Conservation (phyloP, 192 early-diverging fungal species). For the Dissophora globulifera region DNA sequence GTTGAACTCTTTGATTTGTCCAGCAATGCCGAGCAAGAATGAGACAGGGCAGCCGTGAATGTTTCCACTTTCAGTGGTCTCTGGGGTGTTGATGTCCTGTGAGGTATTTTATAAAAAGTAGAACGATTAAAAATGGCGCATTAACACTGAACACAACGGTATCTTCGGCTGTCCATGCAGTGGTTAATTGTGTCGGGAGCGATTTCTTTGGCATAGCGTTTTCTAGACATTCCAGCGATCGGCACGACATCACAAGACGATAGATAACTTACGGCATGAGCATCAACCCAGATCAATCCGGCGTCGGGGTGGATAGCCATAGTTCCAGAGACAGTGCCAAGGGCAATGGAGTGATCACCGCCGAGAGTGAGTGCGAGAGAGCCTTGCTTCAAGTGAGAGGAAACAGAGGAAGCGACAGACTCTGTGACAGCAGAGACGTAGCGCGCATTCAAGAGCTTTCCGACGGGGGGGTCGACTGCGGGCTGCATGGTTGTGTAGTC, state of each 20-base stretch:
- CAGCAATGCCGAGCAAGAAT: constrained; percentile 86
- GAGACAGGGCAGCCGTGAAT: constrained; percentile 96
- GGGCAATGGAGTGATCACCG: constrained; percentile 94
- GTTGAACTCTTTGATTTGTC: constrained; percentile 68
- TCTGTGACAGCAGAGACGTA: constrained; percentile 85
- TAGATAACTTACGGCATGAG: constrained; percentile 78
- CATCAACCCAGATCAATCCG: constrained; percentile 96
- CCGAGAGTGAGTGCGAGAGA: constrained; percentile 92
- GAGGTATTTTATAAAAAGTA: constrained; percentile 1
- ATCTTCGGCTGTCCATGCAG: too few relatives aligned
- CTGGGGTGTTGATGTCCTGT: constrained; percentile 92
- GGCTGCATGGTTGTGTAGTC: constrained; percentile 77
- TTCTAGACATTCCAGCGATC: background rate
- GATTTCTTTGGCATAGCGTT: too few relatives aligned
- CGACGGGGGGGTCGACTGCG: constrained; percentile 72
- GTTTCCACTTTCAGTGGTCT: constrained; percentile 88
- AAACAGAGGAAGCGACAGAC: constrained; percentile 71
- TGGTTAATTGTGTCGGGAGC: too few relatives aligned
- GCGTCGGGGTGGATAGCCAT: constrained; percentile 79
- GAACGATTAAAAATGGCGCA: too few relatives aligned
- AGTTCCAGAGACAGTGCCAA: constrained; percentile 88
- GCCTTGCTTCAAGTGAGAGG: constrained; percentile 68
- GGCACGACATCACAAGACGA: too few relatives aligned
- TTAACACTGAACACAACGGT: too few relatives aligned
- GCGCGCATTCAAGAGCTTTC: constrained; percentile 85